Evolutionary conservation across 2,329 filamentous ascomycete species (phyloP), one percentile per base, ranked within the genome.

Genomic region (Aspergillus pseudoglaucus): DNA sequence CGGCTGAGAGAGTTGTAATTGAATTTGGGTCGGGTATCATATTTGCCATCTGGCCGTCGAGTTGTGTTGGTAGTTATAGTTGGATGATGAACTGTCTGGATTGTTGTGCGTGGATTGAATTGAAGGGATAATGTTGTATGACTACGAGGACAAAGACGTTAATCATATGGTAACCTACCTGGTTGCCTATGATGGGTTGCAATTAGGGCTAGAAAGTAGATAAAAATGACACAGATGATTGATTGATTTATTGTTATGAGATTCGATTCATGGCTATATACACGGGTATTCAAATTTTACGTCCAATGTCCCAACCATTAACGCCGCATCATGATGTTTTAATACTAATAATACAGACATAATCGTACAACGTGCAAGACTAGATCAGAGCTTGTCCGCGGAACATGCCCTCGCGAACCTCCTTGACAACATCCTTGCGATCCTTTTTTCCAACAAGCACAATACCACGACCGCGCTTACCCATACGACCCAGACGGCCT

Each of bases 361-460:
- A 30, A 58, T 56, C 52, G 51, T 50, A 53, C 45, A 54, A 39
- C 25, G 37, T 45, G 23, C 10, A 22, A 25, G 14, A 41, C 32
- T 12, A 89, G 49, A 90, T 86, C 60, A 90, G 72, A 37, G 87
- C 86, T 65, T 89, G 84, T 44, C 87, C 87, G 73, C 83, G 86
- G 63, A 83, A 90, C 87, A 90, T 90, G 56, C 84, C 93, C 63
- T 93, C 86, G 68, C 88, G 86, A 18, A 98, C 90, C 68, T 97
- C 93, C 30, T 84, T 83, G 30, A 97, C 90, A 25, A 97, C 81
- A 68, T 97, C 91, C 63, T 86, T 87, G 46, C 93, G 77, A 66
- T 97, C 93, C 53, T 90, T 81, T 66, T 87, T 91, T 52, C 90
- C 91, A 1, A 96, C 88, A 32, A 98, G 74, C 23, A 97, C 90